Percentiles rank a stretch among this genome's conserved stretches.
Conservation (phyloP, 2,329 filamentous ascomycete genomes). For the Fusarium sambucinum region DNA sequence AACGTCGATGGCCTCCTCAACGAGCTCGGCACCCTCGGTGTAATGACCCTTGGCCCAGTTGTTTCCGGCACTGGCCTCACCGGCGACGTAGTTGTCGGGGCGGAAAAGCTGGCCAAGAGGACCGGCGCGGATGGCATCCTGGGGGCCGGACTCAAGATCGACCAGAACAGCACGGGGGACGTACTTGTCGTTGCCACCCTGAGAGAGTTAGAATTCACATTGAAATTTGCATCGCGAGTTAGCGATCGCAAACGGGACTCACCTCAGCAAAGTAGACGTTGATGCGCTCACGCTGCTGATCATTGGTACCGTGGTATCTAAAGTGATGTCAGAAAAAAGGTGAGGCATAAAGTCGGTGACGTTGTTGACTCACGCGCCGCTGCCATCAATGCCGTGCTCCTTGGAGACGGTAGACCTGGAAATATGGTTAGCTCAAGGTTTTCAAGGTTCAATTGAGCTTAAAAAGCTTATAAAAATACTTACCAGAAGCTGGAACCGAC, state of each 20-base stretch:
- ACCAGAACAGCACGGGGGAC: slow-evolving; percentile 99
- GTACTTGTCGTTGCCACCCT: slow-evolving; percentile 98
- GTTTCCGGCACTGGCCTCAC: slow-evolving; percentile 99
- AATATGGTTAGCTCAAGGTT: not conserved
- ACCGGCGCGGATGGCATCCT: slow-evolving; percentile 98
- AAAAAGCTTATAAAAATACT: not conserved
- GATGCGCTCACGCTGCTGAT: slow-evolving; percentile 99
- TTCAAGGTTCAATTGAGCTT: not conserved
- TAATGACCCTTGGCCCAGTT: slow-evolving; percentile 99
- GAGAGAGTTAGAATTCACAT: slow-evolving; percentile 17
- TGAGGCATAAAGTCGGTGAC: slow-evolving; percentile 12
- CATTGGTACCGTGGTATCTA: slow-evolving; percentile 87
- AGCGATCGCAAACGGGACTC: slow-evolving; percentile 39
- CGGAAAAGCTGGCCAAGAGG: slow-evolving; percentile 99
- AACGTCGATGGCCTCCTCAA: slow-evolving; percentile 97
- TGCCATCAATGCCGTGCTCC: slow-evolving; percentile 96
- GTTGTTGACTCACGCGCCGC: slow-evolving; percentile 76
- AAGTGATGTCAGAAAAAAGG: slow-evolving; percentile 10
- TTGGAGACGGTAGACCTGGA: slow-evolving; percentile 80
- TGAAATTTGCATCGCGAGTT: not conserved
- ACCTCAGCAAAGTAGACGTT: slow-evolving; percentile 97
- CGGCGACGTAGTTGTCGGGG: slow-evolving; percentile 99
- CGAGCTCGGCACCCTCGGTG: slow-evolving; percentile 98
- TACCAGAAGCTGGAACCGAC: slow-evolving; percentile 98
- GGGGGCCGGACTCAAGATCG: slow-evolving; percentile 98